A percentile compares a stretch with the other conserved stretches of the same genome.
Evolutionary conservation across 306 rosid species (phyloP).

Genomic region (Vachellia collinsii): DNA sequence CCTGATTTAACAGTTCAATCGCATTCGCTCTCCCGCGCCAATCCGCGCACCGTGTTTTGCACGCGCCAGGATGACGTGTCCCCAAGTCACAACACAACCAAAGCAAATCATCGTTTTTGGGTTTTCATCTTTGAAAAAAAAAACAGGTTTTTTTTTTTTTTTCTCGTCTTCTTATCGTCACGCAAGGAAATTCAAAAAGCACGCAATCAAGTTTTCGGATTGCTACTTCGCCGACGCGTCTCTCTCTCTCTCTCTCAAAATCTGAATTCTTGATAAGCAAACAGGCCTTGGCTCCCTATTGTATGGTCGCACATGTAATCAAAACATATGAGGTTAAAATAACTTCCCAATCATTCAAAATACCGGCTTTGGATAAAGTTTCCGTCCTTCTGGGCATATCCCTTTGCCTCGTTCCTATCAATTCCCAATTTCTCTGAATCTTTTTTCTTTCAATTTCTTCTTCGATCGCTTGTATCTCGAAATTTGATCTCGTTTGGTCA

Average conservation of each 20-base stretch:
- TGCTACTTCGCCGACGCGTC: constrained; percentile 2
- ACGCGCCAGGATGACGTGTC: constrained; percentile 33
- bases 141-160: not conserved
- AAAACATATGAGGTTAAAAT: not conserved
- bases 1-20: not conserved
- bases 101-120: not conserved
- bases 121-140: not conserved
- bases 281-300: constrained; percentile 31
- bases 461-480: not conserved
- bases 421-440: not conserved
- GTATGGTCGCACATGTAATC: constrained; percentile 35
- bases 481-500: not conserved
- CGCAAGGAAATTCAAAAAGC: not conserved
- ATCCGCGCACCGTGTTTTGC: not conserved
- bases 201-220: not conserved
- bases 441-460: not conserved
- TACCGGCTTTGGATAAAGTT: constrained; percentile 36
- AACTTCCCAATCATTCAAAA: constrained; percentile 34
- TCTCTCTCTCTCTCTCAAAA: not conserved
- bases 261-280: constrained; percentile 32
- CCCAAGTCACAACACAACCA: not conserved
- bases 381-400: constrained; percentile 38
- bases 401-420: constrained; percentile 50
- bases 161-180: constrained; percentile 34
- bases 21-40: constrained; percentile 31